Evolutionary conservation across 1,284 basidiomycete genomes (phyloP).

Genomic region (Austropuccinia psidii): DNA sequence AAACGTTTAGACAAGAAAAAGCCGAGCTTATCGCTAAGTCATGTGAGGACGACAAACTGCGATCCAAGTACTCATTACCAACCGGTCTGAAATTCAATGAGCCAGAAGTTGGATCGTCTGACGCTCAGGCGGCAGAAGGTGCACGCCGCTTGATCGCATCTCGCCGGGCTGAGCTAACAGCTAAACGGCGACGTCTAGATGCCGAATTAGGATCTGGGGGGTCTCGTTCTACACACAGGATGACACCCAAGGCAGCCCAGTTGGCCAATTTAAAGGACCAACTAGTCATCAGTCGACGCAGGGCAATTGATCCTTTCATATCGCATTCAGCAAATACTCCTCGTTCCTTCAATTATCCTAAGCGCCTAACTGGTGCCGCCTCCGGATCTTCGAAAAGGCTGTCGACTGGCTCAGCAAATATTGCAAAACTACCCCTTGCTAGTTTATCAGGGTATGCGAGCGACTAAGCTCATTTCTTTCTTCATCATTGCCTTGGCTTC

Average conservation of each 20-base stretch:
- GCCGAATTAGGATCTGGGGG: slow-evolving; percentile 2
- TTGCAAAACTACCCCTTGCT: slow-evolving; percentile 1
- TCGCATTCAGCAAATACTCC: no score
- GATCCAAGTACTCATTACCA: slow-evolving; percentile 24
- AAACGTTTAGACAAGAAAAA: slow-evolving; percentile 76
- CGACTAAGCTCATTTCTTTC: slow-evolving; percentile 14
- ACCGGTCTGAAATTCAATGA: slow-evolving; percentile 13
- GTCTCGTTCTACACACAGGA: background rate
- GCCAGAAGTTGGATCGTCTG: background rate
- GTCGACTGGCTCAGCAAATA: no score
- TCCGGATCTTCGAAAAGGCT: no score
- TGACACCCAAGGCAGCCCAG: background rate
- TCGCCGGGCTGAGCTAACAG: background rate
- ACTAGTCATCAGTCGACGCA: background rate
- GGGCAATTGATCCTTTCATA: background rate
- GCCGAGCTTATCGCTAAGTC: slow-evolving; percentile 28
- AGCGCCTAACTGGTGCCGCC: no score
- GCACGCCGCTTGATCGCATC: background rate
- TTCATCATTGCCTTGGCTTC: background rate
- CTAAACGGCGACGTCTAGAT: slow-evolving; percentile 11
- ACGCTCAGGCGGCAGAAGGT: background rate
- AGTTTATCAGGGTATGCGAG: slow-evolving; percentile 12
- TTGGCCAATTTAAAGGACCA: slow-evolving; percentile 18
- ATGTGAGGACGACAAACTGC: slow-evolving; percentile 15
- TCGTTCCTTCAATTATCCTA: no score